phyloP scores from a whole-genome alignment of 148 eudicot species.

The Cornus kousa region DNA sequence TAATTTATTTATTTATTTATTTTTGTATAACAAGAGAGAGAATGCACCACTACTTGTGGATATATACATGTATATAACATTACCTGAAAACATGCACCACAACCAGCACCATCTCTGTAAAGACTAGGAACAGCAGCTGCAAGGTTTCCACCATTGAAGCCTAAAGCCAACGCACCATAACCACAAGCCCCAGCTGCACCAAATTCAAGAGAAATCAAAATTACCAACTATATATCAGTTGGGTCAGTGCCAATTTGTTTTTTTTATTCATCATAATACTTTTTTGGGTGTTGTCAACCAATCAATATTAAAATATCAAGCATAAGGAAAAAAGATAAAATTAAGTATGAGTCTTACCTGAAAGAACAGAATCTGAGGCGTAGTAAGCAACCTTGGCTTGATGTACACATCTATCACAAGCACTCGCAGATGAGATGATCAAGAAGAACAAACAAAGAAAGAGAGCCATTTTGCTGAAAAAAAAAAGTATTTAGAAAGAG shows the following conservation, averaged over 20 bases:
- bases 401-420: conserved; percentile 67
- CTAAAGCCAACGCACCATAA: conserved; percentile 20
- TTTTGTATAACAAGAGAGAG: too few species aligned
- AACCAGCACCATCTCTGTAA: too few species aligned
- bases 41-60: too few species aligned
- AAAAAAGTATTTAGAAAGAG: background rate
- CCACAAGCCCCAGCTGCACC: conserved; percentile 81
- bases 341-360: conserved; percentile 33
- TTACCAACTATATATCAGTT: conserved; percentile 16
- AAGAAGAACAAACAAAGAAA: conserved; percentile 21
- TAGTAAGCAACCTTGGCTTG: conserved; percentile 55
- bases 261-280: background rate
- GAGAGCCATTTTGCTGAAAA: conserved; percentile 19
- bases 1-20: too few species aligned
- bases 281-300: background rate
- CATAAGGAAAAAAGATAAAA: background rate
- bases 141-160: too few species aligned
- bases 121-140: too few species aligned
- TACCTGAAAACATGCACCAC: too few species aligned
- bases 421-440: conserved; percentile 32
- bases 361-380: conserved; percentile 42
- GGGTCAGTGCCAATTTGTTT: conserved; percentile 8
- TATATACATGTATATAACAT: too few species aligned
- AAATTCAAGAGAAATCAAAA: conserved; percentile 17
- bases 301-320: background rate